A percentile compares a stretch with the other conserved stretches of the same genome.
These are phyloP conservation scores for Sporobolomyces roseus DNA, from an alignment of 768 basidiomycete genomes.

Conservation along the genomic window DNA sequence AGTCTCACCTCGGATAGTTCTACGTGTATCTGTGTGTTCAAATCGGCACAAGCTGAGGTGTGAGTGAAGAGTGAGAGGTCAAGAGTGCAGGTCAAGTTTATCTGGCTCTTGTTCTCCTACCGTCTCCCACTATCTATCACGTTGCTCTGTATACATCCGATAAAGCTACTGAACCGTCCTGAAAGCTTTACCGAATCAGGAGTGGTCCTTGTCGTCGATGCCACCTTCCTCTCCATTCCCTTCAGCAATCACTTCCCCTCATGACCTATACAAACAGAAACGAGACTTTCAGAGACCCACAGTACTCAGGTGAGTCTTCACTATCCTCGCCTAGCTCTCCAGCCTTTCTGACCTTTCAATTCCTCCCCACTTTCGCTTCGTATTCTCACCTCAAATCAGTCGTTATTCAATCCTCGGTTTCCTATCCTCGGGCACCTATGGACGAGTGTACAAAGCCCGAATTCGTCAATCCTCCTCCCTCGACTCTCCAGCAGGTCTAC, in stretches of 20 bases:
- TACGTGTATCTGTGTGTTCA: too few species aligned
- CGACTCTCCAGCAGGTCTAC: slow-evolving; percentile 41
- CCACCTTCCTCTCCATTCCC: slow-evolving; percentile 11
- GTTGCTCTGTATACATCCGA: too few species aligned
- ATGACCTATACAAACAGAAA: slow-evolving; percentile 32
- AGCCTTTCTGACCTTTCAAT: accelerated
- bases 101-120: too few species aligned
- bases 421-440: slow-evolving; percentile 97
- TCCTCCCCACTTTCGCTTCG: not conserved
- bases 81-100: too few species aligned
- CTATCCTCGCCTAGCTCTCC: not conserved
- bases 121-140: too few species aligned
- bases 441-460: slow-evolving; percentile 91
- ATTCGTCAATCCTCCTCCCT: slow-evolving; percentile 44
- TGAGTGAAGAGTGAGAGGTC: too few species aligned
- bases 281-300: slow-evolving; percentile 40
- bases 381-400: slow-evolving; percentile 46
- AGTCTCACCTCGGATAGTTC: too few species aligned
- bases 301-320: slow-evolving; percentile 23
- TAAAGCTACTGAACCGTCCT: too few species aligned
- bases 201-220: not conserved
- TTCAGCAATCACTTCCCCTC: slow-evolving; percentile 12
- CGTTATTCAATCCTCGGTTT: slow-evolving; percentile 93
- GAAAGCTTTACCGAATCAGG: not conserved
- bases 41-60: too few species aligned